Evolutionary conservation across 1,139 yeast genomes (phyloP).

Genomic region (Saccharomyces hybrid): DNA sequence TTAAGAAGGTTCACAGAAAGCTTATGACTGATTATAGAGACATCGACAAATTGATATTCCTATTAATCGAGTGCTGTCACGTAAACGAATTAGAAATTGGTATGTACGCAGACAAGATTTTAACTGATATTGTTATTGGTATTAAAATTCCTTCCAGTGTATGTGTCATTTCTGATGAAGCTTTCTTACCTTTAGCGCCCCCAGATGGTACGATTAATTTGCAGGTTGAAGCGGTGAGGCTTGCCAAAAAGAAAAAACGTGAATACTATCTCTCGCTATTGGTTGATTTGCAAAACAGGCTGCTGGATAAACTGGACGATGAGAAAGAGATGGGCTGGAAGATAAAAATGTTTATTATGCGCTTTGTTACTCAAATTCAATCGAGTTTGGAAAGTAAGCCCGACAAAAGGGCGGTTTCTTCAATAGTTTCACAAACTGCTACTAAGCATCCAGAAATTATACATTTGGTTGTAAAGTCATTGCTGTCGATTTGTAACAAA

Average conservation of each 20-base stretch:
- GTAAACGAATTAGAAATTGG: slow-evolving; percentile 54
- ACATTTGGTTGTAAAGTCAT: slow-evolving; percentile 55
- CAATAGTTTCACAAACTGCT: slow-evolving; percentile 49
- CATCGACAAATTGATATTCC: slow-evolving; percentile 39
- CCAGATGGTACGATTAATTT: slow-evolving; percentile 51
- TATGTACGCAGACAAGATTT: slow-evolving; percentile 44
- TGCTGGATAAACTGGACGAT: slow-evolving; percentile 32
- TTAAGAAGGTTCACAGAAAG: slow-evolving; percentile 48
- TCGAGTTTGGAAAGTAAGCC: slow-evolving; percentile 47
- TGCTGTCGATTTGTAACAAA: slow-evolving; percentile 50
- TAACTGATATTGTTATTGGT: slow-evolving; percentile 41
- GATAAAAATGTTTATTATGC: slow-evolving; percentile 47
- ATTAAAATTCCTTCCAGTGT: slow-evolving; percentile 54
- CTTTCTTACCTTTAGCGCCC: slow-evolving; percentile 48
- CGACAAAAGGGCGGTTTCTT: slow-evolving; percentile 31
- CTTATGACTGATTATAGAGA: slow-evolving; percentile 53
- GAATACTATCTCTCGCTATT: slow-evolving; percentile 38
- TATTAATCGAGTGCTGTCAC: slow-evolving; percentile 51
- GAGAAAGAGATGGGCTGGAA: slow-evolving; percentile 59
- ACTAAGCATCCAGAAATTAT: slow-evolving; percentile 69
- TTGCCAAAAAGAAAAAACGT: slow-evolving; percentile 55
- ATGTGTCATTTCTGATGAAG: slow-evolving; percentile 45
- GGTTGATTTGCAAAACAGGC: slow-evolving; percentile 38
- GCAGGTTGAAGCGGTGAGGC: slow-evolving; percentile 48
- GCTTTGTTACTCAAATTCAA: slow-evolving; percentile 50